Percentiles rank a stretch among this genome's conserved stretches.
Evolutionary conservation across 2,329 filamentous ascomycete genomes (phyloP).

Genomic region (Fusarium fracticaudum): DNA sequence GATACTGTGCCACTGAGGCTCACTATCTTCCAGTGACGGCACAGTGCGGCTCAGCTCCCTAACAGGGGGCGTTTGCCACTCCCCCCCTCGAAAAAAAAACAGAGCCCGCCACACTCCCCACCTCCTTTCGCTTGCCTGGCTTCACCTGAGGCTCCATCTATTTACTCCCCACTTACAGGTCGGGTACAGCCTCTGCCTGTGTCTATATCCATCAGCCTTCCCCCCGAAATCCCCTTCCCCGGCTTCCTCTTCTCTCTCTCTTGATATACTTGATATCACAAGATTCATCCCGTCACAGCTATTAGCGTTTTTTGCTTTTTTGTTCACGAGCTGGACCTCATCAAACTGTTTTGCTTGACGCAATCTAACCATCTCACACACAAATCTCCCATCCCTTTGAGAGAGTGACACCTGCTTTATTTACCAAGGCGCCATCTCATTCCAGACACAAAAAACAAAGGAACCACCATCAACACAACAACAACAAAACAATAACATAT

Average conservation of each 20-base stretch:
- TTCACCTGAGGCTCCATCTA: conserved; percentile 34
- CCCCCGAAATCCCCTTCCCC: conserved; percentile 29
- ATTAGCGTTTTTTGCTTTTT: conserved; percentile 8
- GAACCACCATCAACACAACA: not conserved
- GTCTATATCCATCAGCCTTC: conserved; percentile 35
- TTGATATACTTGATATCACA: not conserved
- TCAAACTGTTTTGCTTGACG: conserved; percentile 34
- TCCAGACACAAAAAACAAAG: conserved; percentile 30
- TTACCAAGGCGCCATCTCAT: conserved; percentile 33
- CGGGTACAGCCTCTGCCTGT: conserved; percentile 16
- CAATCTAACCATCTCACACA: conserved; percentile 17
- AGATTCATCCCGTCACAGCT: not conserved
- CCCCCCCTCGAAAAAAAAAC: not conserved
- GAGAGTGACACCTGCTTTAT: conserved; percentile 24
- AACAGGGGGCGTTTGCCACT: not conserved
- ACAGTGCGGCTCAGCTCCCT: conserved; percentile 12
- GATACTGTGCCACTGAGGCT: conserved; percentile 13
- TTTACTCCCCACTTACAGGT: conserved; percentile 13
- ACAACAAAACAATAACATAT: conserved; percentile 8
- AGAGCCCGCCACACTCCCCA: conserved; percentile 12
- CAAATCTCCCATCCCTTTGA: conserved; percentile 2
- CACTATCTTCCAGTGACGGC: not conserved
- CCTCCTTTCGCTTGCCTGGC: conserved; percentile 1
- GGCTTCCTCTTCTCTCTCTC: not conserved
- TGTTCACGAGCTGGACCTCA: conserved; percentile 32